These are phyloP conservation scores for Stevia rebaudiana DNA, from an alignment of 140 eudicot species.

Conservation along the genomic window DNA sequence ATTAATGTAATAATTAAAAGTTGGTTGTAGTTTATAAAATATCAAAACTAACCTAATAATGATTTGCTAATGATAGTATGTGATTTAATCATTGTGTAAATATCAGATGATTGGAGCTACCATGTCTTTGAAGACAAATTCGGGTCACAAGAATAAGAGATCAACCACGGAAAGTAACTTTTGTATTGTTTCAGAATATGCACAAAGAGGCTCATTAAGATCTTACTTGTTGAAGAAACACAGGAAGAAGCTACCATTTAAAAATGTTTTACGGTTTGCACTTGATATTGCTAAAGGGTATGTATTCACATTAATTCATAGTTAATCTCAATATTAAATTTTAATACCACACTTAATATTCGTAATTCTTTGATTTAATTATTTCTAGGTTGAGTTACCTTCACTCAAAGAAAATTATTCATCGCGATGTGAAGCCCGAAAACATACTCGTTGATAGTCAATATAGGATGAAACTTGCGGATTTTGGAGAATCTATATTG, in stretches of 20 bases:
- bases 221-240: slow-evolving; percentile 20
- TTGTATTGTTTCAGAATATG: slow-evolving; percentile 23
- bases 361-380: background rate
- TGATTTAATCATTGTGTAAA: background rate
- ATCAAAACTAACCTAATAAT: too few relatives aligned
- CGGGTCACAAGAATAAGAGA: slow-evolving; percentile 10
- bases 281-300: slow-evolving; percentile 36
- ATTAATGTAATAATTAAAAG: too few relatives aligned
- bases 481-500: slow-evolving; percentile 18
- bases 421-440: slow-evolving; percentile 21
- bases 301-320: too few relatives aligned
- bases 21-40: too few relatives aligned
- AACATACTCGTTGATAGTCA: slow-evolving; percentile 18
- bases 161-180: slow-evolving; percentile 4
- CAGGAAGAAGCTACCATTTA: slow-evolving; percentile 20
- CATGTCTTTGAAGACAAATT: slow-evolving; percentile 19
- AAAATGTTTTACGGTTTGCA: slow-evolving; percentile 3
- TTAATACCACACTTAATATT: too few relatives aligned
- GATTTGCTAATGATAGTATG: too few relatives aligned
- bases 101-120: slow-evolving; percentile 35
- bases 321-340: too few relatives aligned
- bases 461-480: slow-evolving; percentile 7
- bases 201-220: slow-evolving; percentile 24
- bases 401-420: slow-evolving; percentile 19
- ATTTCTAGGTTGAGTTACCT: slow-evolving; percentile 16